Percentiles rank a stretch among this genome's conserved stretches.
Evolutionary conservation across 1,139 yeast species (phyloP).

Genomic region (Yamadazyma diospyri): DNA sequence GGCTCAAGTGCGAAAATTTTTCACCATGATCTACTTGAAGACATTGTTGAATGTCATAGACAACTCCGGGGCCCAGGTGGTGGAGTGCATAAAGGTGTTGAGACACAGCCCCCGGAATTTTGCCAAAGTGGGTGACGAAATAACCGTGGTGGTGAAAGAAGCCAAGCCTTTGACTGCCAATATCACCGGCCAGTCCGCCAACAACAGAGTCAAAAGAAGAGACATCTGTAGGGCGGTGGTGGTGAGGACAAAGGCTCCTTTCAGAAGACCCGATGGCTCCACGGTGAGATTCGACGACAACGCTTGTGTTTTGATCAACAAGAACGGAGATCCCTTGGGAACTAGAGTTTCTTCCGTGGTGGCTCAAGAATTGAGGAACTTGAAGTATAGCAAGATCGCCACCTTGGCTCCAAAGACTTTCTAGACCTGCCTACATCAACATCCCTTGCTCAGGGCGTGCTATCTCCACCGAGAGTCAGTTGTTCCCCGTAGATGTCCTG

Average conservation of each 20-base stretch:
- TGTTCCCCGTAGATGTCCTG: too few relatives aligned
- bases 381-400: conserved; percentile 81
- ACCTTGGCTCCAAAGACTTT: conserved; percentile 88
- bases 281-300: conserved; percentile 88
- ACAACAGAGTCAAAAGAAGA: conserved; percentile 87
- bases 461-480: too few relatives aligned
- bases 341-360: conserved; percentile 91
- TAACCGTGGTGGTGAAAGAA: conserved; percentile 91
- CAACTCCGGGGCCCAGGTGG: conserved; percentile 93
- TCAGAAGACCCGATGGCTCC: conserved; percentile 84
- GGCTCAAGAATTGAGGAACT: conserved; percentile 84
- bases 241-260: conserved; percentile 87
- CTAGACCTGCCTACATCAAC: conserved; percentile 26
- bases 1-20: conserved; percentile 3
- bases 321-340: conserved; percentile 91
- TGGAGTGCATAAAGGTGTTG: conserved; percentile 92
- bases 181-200: conserved; percentile 65
- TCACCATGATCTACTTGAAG: conserved; percentile 79
- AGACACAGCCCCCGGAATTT: conserved; percentile 83
- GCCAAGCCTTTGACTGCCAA: conserved; percentile 70
- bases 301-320: conserved; percentile 92
- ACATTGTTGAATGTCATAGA: conserved; percentile 87
- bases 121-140: conserved; percentile 86
- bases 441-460: too few relatives aligned
- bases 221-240: conserved; percentile 95